Evolutionary conservation across 169 alveolate genomes (phyloP), one percentile per base, ranked within the genome.

Genomic region (Eimeria acervulina): DNA sequence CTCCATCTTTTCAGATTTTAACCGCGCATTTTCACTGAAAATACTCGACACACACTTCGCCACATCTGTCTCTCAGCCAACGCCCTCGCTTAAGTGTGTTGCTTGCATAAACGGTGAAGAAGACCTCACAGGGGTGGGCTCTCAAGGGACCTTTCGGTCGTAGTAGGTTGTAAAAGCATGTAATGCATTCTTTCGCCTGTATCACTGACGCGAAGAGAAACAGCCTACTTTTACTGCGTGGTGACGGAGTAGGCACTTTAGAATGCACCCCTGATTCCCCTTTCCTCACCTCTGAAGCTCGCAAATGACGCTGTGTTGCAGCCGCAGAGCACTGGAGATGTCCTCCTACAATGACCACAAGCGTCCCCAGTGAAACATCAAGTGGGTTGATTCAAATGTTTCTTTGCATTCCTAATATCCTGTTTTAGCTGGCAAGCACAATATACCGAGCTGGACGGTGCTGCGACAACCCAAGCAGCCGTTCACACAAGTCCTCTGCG

Each of bases 221-320:
- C 33, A 23, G 74, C 74, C 74, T 7, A 63, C 15, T n/a, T n/a
- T 7, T 26, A n/a, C 36, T 17, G 6, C 59, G 59, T 51, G 59
- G 19, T 59, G n/a, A n/a, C n/a, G n/a, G n/a, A n/a, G 19, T 59
- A 59, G 26, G 1, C 19, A 6, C 15, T 51, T 17, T 10, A 51
- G 59, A 12, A 17, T 59, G 17, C 19, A 59, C 68, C 68, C 28
- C 28, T 63, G 21, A 13, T 36, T 74, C 8, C 23, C 17, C 51
- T 28, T 31, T 83, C 51, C 74, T 83, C 47, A 83, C 91, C 91
- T 51, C 91, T 47, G 91, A 21, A 83, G 74, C 59, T 83, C 91
- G 40, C 91, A 51, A 28, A 83, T 83, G 40, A 66, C 74, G 28
- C 47, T 47, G 51, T 83, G 91, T n/a, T 83, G 91, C 91, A 83